These are phyloP conservation scores for Leccinum fuscescens DNA, from an alignment of 1,284 basidiomycete genomes.

Conservation along the genomic window DNA sequence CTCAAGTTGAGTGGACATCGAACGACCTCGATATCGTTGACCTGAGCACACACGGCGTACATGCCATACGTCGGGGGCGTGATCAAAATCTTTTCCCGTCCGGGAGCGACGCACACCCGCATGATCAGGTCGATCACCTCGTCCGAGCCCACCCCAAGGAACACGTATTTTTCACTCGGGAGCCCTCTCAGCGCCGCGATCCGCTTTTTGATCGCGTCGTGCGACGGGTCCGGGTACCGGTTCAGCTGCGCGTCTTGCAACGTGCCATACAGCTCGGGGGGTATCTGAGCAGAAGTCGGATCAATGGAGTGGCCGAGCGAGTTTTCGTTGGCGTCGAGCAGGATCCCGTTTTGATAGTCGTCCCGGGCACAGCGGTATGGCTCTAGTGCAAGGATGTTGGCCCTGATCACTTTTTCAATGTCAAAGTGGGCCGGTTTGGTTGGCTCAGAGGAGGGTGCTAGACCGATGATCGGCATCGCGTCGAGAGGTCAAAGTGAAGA, in stretches of 20 bases:
- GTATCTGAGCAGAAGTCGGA: constrained; percentile 22
- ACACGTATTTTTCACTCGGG: constrained; percentile 71
- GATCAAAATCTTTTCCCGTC: constrained; percentile 76
- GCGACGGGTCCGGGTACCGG: constrained; percentile 85
- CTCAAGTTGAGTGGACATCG: constrained; percentile 75
- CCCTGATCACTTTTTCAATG: constrained; percentile 82
- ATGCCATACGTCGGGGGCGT: constrained; percentile 98
- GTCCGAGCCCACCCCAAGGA: constrained; percentile 95
- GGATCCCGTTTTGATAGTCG: constrained; percentile 89
- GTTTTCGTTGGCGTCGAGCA: constrained; percentile 99
- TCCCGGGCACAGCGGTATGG: constrained; percentile 97
- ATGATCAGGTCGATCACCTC: constrained; percentile 96
- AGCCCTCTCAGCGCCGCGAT: constrained; percentile 74
- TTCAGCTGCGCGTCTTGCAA: constrained; percentile 59
- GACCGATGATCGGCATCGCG: constrained; percentile 48
- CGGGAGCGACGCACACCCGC: constrained; percentile 84
- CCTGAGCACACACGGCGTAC: constrained; percentile 93
- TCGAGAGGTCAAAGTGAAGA: neutral
- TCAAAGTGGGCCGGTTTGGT: constrained; percentile 74
- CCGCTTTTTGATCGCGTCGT: constrained; percentile 75
- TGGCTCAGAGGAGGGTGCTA: constrained; percentile 41
- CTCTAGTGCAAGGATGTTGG: constrained; percentile 89
- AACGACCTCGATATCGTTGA: constrained; percentile 89
- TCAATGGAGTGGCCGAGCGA: constrained; percentile 86
- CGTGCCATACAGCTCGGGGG: constrained; percentile 33